phyloP scores from a whole-genome alignment of 805 yeast genomes.

The Zygosaccharomyces bailii region DNA sequence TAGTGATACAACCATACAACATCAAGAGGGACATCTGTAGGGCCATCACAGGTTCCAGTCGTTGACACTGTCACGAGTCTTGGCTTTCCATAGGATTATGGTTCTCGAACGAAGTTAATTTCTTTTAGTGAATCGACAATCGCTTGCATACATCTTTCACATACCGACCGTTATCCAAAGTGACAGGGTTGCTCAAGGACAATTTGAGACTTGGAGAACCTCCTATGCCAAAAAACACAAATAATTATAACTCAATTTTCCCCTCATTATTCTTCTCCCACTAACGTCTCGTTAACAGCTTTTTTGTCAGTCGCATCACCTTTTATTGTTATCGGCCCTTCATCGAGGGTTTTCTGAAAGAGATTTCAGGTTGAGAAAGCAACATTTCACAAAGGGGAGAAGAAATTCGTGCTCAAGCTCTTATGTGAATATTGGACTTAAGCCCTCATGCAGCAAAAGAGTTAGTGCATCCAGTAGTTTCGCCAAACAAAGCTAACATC shows the following conservation, averaged over 20 bases:
- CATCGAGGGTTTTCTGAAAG: conserved; percentile 1
- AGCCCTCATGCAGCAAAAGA: too few relatives aligned
- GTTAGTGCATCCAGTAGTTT: too few relatives aligned
- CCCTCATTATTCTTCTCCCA: not conserved
- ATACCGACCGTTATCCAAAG: not conserved
- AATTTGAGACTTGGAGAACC: not conserved
- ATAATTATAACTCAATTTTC: not conserved
- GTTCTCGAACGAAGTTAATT: not conserved
- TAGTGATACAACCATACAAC: not conserved
- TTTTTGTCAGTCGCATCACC: conserved; percentile 1
- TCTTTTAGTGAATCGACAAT: not conserved
- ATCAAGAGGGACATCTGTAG: not conserved
- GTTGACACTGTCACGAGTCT: not conserved
- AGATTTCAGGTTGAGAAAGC: too few relatives aligned
- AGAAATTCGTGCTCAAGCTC: too few relatives aligned
- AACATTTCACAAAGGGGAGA: too few relatives aligned
- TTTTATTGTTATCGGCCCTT: not conserved
- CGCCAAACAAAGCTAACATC: too few relatives aligned
- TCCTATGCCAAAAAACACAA: not conserved
- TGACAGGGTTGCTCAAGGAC: not conserved
- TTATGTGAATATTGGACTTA: too few relatives aligned
- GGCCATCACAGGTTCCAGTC: not conserved
- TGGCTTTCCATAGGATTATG: not conserved
- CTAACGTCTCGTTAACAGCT: not conserved
- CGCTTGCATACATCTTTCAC: not conserved